Conservation (phyloP, 176 grass and related monocot genomes). For the Tillandsia fasciculata region DNA sequence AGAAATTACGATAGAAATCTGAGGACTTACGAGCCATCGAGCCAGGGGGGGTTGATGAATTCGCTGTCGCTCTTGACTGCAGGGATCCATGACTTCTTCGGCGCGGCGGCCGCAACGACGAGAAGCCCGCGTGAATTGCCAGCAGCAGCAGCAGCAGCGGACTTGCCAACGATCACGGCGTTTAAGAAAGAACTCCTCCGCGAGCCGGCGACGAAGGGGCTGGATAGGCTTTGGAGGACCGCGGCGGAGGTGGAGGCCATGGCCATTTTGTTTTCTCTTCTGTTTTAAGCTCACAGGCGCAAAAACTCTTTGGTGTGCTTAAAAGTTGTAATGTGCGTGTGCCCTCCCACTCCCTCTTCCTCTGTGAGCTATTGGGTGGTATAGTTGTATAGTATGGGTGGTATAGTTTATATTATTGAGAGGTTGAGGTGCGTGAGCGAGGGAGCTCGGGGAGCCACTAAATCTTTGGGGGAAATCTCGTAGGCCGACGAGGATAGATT, state of each 20-base stretch:
- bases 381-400: slow-evolving; percentile 12
- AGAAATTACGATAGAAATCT: background rate
- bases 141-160: slow-evolving; percentile 15
- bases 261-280: slow-evolving; percentile 31
- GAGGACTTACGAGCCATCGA: slow-evolving; percentile 82
- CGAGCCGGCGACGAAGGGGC: slow-evolving; percentile 53
- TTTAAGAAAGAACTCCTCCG: slow-evolving; percentile 52
- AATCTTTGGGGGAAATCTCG: slow-evolving; percentile 41
- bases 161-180: slow-evolving; percentile 14
- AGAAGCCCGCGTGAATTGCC: slow-evolving; percentile 26
- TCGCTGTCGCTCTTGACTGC: slow-evolving; percentile 66
- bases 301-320: background rate
- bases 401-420: slow-evolving; percentile 26
- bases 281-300: background rate
- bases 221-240: slow-evolving; percentile 55
- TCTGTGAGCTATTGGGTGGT: slow-evolving; percentile 9
- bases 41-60: slow-evolving; percentile 78
- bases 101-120: slow-evolving; percentile 35
- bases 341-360: background rate
- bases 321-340: no score
- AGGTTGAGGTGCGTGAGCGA: slow-evolving; percentile 9
- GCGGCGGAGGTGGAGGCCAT: slow-evolving; percentile 78
- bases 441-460: slow-evolving; percentile 26
- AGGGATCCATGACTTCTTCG: slow-evolving; percentile 91
- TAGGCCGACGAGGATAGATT: slow-evolving; percentile 60